Evolutionary conservation across 768 basidiomycete genomes (phyloP), one percentile per base, ranked within the genome.

Genomic region (Hericium erinaceus): DNA sequence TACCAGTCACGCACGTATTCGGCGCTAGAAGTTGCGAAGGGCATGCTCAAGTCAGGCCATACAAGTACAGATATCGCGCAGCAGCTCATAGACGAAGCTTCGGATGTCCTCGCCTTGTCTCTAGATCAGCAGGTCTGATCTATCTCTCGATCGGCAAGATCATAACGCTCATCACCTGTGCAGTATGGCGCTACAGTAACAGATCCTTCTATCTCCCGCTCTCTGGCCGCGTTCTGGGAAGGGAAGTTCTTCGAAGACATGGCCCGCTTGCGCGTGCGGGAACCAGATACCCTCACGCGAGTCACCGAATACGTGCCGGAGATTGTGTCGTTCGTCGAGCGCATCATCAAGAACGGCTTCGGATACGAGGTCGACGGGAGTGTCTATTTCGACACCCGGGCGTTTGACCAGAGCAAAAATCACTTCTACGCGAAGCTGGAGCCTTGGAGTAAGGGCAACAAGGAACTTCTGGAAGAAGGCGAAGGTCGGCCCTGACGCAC

Each of bases 241-340:
- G 74, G 73, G 37, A 80, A 84, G 56, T 99, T 94, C 75, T 93
- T 95, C 75, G 75, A 83, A 33, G 94, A 98, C 66, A 99, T 99
- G 97, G 73, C 75, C 15, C 82, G 86, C n/a, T 80, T 99, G 16
- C 81, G 81, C 60, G 89, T 98, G 41, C 84, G 87, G 58, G 83
- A 87, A 20, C 94, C 97, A 16, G 92, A 95, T 68, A 91, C 84
- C 4, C 72, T 98, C 55, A 98, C 97, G 1, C 85, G 95, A 44
- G 97, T 98, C 5, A 95, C 95, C 1, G 97, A 98, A 72, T 99
- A 93, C 70, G 87, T 99, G 8, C 92, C 94, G 3, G 95, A 98
- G 72, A 91, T 98, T 61, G 91, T 94, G 52, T 71, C 80, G 4
- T 99, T 94, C 69, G 88, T 98, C 40, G 80, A 93, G 68, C 75